Conservation (phyloP, 176 grass and related monocot genomes). For the Sorghum bicolor region Sorghum_bicolor_NCBIv3 NC_012872.2:56322501-56323000, state of each 20-base stretch:
- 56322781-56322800: constrained; percentile 67
- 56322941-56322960: constrained; percentile 32
- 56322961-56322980: constrained; percentile 48
- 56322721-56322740: constrained; percentile 18
- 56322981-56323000: constrained; percentile 4
- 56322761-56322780: constrained; percentile 81
- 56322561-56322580: constrained; percentile 95
- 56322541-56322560: constrained; percentile 95
- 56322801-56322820: constrained; percentile 53
- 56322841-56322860: constrained; percentile 43
- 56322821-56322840: constrained; percentile 51
- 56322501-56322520: constrained; percentile 96
- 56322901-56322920: constrained; percentile 70
- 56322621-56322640: constrained; percentile 97
- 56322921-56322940: constrained; percentile 41
- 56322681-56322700: constrained; percentile 23
- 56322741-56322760: constrained; percentile 76
- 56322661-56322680: constrained; percentile 96
- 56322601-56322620: constrained; percentile 99
- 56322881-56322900: constrained; percentile 52
- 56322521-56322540: constrained; percentile 99
- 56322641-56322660: constrained; percentile 96
- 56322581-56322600: constrained; percentile 93
- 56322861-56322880: constrained; percentile 50
- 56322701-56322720: not conserved